Base-by-base conservation (phyloP, 352 stramenopile species). In the Detonula confervacea region DNA sequence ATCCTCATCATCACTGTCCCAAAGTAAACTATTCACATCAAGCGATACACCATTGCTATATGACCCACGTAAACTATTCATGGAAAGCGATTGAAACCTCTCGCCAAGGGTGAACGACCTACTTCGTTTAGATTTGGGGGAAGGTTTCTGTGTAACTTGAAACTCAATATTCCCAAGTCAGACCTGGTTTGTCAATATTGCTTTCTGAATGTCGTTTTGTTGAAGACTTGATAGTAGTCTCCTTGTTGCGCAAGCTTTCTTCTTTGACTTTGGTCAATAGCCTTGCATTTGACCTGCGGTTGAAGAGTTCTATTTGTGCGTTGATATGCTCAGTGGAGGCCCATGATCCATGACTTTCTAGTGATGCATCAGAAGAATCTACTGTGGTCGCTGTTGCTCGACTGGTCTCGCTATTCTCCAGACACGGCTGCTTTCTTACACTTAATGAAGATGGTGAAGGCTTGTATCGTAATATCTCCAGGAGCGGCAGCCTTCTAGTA, bases 231-330 rank as follows among this genome's bases (percentile, higher is more conserved):
- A n/a, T n/a, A n/a, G n/a, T n/a, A n/a, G n/a, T n/a, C n/a, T n/a
- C 14, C 12, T 18, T n/a, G 18, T 20, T 60, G 2, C 27, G 27
- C 0, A 7, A 5, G 33, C 25, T 39, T 20, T 37, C n/a, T 25
- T 70, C 46, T n/a, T n/a, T n/a, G 25, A 60, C 20, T n/a, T 60
- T 70, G n/a, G 27, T 29, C 49, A 59, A n/a, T n/a, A n/a, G n/a
- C n/a, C n/a, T n/a, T n/a, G n/a, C n/a, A n/a, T n/a, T 35, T 8
- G 61, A 47, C 8, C 47, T 70, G 4, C 22, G 1, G 29, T 70
- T 70, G 27, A 60, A 69, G 4, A 69, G 33, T 7, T 44, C 61
- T 16, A 27, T 70, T 42, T 60, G 46, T n/a, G 16, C 27, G 30
- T 70, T 70, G 14, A 70, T 70, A 27, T 57, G 44, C 12, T 70